Percentiles rank a stretch among this genome's conserved stretches.
Conservation (phyloP, 73 alveolate species). For the Stentor roeselii region DNA sequence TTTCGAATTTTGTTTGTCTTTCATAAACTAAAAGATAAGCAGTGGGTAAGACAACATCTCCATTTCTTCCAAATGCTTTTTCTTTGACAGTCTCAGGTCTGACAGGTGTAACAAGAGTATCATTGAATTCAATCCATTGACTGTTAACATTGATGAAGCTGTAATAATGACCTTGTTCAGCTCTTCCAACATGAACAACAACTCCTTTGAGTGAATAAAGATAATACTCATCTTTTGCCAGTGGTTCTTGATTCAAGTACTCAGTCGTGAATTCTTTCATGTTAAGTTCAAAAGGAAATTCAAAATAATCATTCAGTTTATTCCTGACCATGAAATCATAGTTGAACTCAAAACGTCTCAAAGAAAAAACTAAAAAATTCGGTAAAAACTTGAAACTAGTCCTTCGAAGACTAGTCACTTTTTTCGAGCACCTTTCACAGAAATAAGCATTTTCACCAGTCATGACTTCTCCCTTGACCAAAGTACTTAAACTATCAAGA, state of each 20-base stretch:
- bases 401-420: slow-evolving; percentile 63
- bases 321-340: slow-evolving; percentile 83
- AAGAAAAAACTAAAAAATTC: slow-evolving; percentile 70
- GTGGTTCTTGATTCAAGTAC: slow-evolving; percentile 35
- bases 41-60: not conserved
- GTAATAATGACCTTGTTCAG: slow-evolving; percentile 59
- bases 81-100: too few relatives aligned
- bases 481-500: slow-evolving; percentile 66
- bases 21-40: slow-evolving; percentile 83
- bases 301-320: slow-evolving; percentile 91
- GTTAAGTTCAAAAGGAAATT: slow-evolving; percentile 80
- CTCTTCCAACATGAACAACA: slow-evolving; percentile 45
- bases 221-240: too few relatives aligned
- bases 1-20: slow-evolving; percentile 33
- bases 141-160: slow-evolving; percentile 51
- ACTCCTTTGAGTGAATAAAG: slow-evolving; percentile 43
- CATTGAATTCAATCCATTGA: too few relatives aligned
- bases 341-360: slow-evolving; percentile 93
- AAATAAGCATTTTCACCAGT: slow-evolving; percentile 63
- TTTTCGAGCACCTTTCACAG: slow-evolving; percentile 62
- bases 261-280: slow-evolving; percentile 79
- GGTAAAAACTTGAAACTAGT: slow-evolving; percentile 69
- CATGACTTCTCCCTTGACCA: slow-evolving; percentile 69
- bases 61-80: too few relatives aligned
- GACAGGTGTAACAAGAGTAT: too few relatives aligned